These are phyloP conservation scores for Sungouiella blattae DNA, from an alignment of 805 yeast genomes.

Conservation along the genomic window DNA sequence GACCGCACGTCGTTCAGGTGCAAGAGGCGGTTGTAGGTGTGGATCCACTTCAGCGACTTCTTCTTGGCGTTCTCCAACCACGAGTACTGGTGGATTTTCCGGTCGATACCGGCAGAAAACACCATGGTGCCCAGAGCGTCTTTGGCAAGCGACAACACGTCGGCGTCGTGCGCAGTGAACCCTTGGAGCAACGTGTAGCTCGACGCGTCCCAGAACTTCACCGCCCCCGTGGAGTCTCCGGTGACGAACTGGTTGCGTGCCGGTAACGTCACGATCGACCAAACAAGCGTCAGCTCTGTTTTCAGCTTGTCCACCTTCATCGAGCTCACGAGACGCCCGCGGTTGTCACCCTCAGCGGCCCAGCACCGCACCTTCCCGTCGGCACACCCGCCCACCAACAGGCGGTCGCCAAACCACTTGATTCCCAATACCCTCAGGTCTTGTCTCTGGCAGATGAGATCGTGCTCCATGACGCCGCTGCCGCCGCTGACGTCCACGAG, in stretches of 20 bases:
- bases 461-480: slow-evolving; percentile 75
- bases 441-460: slow-evolving; percentile 73
- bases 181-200: slow-evolving; percentile 76
- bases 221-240: slow-evolving; percentile 94
- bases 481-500: slow-evolving; percentile 84
- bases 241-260: slow-evolving; percentile 72
- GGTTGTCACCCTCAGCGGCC: slow-evolving; percentile 44
- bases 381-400: slow-evolving; percentile 88
- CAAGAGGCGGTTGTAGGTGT: slow-evolving; percentile 67
- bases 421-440: slow-evolving; percentile 76
- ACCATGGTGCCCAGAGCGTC: slow-evolving; percentile 60
- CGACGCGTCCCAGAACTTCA: slow-evolving; percentile 88
- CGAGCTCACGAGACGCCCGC: slow-evolving; percentile 72
- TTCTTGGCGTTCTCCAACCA: slow-evolving; percentile 32
- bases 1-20: slow-evolving; percentile 87
- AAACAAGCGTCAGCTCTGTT: slow-evolving; percentile 82
- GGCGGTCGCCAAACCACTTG: slow-evolving; percentile 66
- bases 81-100: slow-evolving; percentile 77
- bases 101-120: slow-evolving; percentile 90
- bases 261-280: slow-evolving; percentile 74
- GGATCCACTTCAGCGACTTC: slow-evolving; percentile 67
- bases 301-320: slow-evolving; percentile 90
- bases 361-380: slow-evolving; percentile 90
- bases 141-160: slow-evolving; percentile 68
- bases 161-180: slow-evolving; percentile 85